Conservation (phyloP, 2,329 filamentous ascomycete species). For the Simplicillium aogashimaense region DNA sequence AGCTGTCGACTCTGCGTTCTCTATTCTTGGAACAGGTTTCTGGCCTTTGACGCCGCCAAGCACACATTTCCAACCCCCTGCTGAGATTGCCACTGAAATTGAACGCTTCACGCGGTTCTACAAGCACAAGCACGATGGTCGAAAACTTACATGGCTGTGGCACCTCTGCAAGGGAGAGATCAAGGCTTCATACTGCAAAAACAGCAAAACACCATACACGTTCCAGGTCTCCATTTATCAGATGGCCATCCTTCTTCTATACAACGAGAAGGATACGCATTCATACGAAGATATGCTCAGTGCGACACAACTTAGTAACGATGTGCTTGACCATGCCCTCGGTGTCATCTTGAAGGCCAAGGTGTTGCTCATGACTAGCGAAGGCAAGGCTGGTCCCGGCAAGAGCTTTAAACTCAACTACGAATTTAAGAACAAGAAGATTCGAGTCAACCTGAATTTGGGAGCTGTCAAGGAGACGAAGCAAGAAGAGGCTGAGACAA, state of each 20-base stretch:
- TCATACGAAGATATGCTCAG: conserved; percentile 81
- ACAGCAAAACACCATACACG: conserved; percentile 82
- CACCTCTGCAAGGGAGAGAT: conserved; percentile 96
- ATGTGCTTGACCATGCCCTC: conserved; percentile 79
- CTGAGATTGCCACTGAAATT: conserved; percentile 75
- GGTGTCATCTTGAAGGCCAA: conserved; percentile 87
- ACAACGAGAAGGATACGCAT: conserved; percentile 82
- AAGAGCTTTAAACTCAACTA: conserved; percentile 81
- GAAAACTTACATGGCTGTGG: conserved; percentile 97
- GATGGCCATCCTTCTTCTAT: conserved; percentile 90
- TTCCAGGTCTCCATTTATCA: conserved; percentile 98
- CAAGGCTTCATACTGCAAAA: conserved; percentile 85
- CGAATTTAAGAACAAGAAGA: conserved; percentile 97
- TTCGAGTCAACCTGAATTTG: conserved; percentile 93
- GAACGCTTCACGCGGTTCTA: conserved; percentile 89
- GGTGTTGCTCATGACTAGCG: conserved; percentile 62
- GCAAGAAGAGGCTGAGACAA: conserved; percentile 91
- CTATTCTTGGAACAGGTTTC: conserved; percentile 91
- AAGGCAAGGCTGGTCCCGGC: conserved; percentile 64
- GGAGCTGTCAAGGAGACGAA: conserved; percentile 92
- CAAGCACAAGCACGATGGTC: conserved; percentile 90
- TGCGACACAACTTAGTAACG: conserved; percentile 68
- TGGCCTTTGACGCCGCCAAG: conserved; percentile 86
- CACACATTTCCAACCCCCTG: conserved; percentile 80
- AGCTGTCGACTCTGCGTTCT: conserved; percentile 75